Base-by-base conservation (phyloP, 768 basidiomycete genomes). In the Xanthoconium stramineum region DNA sequence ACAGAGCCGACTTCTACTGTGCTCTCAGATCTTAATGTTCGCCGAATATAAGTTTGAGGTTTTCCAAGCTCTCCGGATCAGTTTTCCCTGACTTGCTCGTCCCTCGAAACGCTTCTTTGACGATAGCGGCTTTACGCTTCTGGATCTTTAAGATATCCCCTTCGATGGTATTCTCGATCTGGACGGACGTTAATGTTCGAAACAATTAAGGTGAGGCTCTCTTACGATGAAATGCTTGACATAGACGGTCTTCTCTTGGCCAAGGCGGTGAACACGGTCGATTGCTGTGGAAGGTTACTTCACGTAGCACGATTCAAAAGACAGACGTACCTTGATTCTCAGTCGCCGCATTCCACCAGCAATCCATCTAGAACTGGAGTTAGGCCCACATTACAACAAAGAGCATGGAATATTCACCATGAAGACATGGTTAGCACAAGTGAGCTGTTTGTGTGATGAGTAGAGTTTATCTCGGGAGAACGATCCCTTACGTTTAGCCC, bases 261-360 rank as follows among this genome's bases (percentile, higher is more conserved):
- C 91, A 47, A 94, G 87, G 44, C 91, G 75, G 62, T 94, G 91
- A 30, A 93, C 89, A 10, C 91, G 83, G 65, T 94, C 91, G 64
- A 93, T 88, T 15, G 91, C 91, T 87, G 50, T n/a, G 29, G n/a
- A 44, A 2, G 32, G 43, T 69, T 50, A 67, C 42, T 15, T 6
- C 13, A 17, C 39, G 38, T 20, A 49, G 32, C 8, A 42, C 15
- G 6, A 50, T 40, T 43, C 24, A 42, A n/a, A 14, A 0, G 29
- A 10, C 1, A n/a, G 45, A 50, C 52, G 1, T 61, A 83, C 87
- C 88, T 81, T 93, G 91, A 50, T 84, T 84, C 67, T 93, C 91
- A 5, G 80, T 84, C 0, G 90, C 89, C 6, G 88, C 82, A 67
- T 92, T 93, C 91, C 91, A 93, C 91, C 91, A 92, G 61, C 89